Evolutionary conservation across 192 early-diverging fungal genomes (phyloP).

Genomic region (Rhizophlyctis rosea): DNA sequence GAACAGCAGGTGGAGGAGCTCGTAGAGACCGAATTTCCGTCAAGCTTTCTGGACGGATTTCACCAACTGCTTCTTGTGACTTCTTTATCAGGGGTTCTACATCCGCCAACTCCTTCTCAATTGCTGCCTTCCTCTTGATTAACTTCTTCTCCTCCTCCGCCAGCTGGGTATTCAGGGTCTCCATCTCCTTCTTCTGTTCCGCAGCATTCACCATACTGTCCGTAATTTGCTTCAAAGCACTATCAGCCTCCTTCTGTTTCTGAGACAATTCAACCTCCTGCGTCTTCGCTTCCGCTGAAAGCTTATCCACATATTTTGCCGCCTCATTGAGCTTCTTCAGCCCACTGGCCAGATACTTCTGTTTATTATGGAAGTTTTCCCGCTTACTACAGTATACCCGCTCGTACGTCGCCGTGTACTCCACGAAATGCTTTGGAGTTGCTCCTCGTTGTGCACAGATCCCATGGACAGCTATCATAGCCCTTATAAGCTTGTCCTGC

Average conservation of each 20-base stretch:
- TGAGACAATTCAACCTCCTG: slow-evolving; percentile 45
- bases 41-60: slow-evolving; percentile 53
- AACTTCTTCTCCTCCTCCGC: slow-evolving; percentile 53
- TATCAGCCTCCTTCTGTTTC: slow-evolving; percentile 57
- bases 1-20: slow-evolving; percentile 59
- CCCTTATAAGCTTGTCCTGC: slow-evolving; percentile 31
- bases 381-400: slow-evolving; percentile 36
- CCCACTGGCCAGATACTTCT: slow-evolving; percentile 49
- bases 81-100: slow-evolving; percentile 54
- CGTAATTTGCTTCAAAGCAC: slow-evolving; percentile 59
- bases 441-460: slow-evolving; percentile 13
- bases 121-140: slow-evolving; percentile 42
- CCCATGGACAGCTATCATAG: slow-evolving; percentile 36
- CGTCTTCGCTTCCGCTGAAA: slow-evolving; percentile 49
- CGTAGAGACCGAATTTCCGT: slow-evolving; percentile 60
- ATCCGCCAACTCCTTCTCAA: slow-evolving; percentile 53
- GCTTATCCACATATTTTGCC: slow-evolving; percentile 50
- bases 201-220: slow-evolving; percentile 59
- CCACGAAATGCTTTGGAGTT: slow-evolving; percentile 41
- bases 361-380: slow-evolving; percentile 35
- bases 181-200: slow-evolving; percentile 63
- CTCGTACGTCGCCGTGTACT: slow-evolving; percentile 44
- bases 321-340: slow-evolving; percentile 56
- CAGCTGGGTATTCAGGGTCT: slow-evolving; percentile 41
- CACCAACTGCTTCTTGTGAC: slow-evolving; percentile 57